Percentiles rank a stretch among this genome's conserved stretches.
phyloP scores from a whole-genome alignment of 2,329 filamentous ascomycete genomes.

The Penicillium frequentans region DNA sequence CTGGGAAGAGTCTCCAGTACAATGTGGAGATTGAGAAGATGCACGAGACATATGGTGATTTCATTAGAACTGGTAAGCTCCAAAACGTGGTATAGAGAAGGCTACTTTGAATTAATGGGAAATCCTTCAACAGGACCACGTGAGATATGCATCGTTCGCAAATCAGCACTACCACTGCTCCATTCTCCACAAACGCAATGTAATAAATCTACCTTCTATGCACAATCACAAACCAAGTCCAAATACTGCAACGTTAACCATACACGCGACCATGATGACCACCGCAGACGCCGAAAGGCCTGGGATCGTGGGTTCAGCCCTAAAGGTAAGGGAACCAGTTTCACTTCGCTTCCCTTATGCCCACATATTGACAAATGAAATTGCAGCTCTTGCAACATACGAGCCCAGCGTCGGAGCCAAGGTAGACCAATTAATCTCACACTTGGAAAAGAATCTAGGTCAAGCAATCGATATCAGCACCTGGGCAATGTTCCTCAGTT shows the following conservation, averaged over 20 bases:
- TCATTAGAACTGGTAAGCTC: not conserved
- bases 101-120: not conserved
- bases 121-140: not conserved
- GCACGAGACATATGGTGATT: not conserved
- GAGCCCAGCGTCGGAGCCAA: not conserved
- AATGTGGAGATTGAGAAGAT: not conserved
- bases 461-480: not conserved
- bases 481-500: not conserved
- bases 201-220: not conserved
- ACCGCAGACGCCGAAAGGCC: not conserved
- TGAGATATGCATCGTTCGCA: not conserved
- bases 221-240: not conserved
- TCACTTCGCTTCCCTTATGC: not conserved
- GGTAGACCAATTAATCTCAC: not conserved
- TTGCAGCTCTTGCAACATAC: not conserved
- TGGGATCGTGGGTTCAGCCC: not conserved
- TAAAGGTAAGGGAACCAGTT: not conserved
- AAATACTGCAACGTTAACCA: not conserved
- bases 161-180: not conserved
- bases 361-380: not conserved
- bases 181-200: not conserved
- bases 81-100: no score
- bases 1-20: not conserved
- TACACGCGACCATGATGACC: not conserved
- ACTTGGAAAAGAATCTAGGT: not conserved